phyloP scores from a whole-genome alignment of 1,284 basidiomycete species.

The Jaminaea rosea region DNA sequence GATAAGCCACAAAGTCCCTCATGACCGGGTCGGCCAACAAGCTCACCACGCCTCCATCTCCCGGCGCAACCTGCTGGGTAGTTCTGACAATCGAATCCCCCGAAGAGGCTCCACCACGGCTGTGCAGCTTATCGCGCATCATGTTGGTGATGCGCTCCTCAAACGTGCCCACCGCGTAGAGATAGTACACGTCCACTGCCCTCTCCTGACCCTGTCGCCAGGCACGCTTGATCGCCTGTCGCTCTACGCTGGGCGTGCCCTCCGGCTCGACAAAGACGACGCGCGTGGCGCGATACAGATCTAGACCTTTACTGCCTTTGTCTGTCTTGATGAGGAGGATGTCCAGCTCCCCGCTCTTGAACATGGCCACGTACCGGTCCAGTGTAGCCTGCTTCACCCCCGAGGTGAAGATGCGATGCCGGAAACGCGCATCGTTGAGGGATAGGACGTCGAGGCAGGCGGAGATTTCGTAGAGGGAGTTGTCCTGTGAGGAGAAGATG shows the following conservation, averaged over 20 bases:
- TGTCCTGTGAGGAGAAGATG: conserved; percentile 10
- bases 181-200: conserved; percentile 7
- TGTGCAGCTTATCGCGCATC: background rate
- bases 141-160: background rate
- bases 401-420: conserved; percentile 9
- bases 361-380: conserved; percentile 4
- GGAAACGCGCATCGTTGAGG: conserved; percentile 1
- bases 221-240: conserved; percentile 14
- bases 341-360: conserved; percentile 1
- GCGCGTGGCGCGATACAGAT: conserved; percentile 12
- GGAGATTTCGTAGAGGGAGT: conserved; percentile 10
- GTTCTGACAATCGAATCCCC: no score
- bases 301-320: conserved; percentile 12
- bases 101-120: no score
- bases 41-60: background rate
- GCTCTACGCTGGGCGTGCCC: background rate
- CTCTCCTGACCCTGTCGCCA: conserved; percentile 16
- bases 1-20: background rate
- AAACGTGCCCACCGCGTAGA: background rate
- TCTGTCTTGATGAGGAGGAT: conserved; percentile 11
- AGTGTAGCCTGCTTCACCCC: conserved; percentile 10
- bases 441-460: conserved; percentile 5
- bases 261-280: conserved; percentile 14
- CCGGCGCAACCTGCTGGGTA: background rate
- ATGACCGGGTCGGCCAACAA: background rate